Evolutionary conservation across 768 basidiomycete genomes (phyloP).

Genomic region (Naganishia kalamii): DNA sequence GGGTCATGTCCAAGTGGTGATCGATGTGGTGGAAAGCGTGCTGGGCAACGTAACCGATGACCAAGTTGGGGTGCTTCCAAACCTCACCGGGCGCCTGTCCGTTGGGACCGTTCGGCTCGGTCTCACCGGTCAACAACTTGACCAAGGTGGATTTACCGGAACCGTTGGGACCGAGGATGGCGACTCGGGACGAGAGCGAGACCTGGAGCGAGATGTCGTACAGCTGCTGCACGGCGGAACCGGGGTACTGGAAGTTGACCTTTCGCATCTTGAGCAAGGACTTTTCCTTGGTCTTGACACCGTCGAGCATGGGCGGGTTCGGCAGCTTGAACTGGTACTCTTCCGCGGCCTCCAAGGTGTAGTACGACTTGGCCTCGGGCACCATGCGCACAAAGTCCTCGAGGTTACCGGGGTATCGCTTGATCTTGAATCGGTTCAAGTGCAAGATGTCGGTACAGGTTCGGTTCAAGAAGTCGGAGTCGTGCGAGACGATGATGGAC

Average conservation of each 20-base stretch:
- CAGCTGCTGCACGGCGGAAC: constrained; percentile 76
- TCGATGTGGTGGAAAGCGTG: constrained; percentile 99
- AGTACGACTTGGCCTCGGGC: constrained; percentile 96
- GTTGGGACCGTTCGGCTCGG: constrained; percentile 73
- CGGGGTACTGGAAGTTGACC: constrained; percentile 94
- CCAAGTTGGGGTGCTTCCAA: constrained; percentile 99
- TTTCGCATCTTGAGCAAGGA: constrained; percentile 93
- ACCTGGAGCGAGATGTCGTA: constrained; percentile 94
- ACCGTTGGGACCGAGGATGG: constrained; percentile 93
- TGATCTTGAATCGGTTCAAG: constrained; percentile 96
- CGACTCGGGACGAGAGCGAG: constrained; percentile 95
- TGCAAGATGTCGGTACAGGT: constrained; percentile 96
- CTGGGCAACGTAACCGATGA: constrained; percentile 97
- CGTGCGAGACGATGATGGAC: constrained; percentile 96
- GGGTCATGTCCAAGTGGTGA: constrained; percentile 95
- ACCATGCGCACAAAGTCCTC: constrained; percentile 89
- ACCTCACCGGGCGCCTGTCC: constrained; percentile 66
- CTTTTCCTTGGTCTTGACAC: constrained; percentile 99
- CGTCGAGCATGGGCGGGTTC: constrained; percentile 90
- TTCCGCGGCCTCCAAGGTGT: constrained; percentile 87
- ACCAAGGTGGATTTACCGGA: constrained; percentile 97
- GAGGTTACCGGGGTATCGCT: constrained; percentile 89
- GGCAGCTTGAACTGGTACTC: constrained; percentile 99
- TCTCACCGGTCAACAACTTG: constrained; percentile 92
- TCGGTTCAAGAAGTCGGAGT: constrained; percentile 95